A percentile compares a stretch with the other conserved stretches of the same genome.
phyloP scores from a whole-genome alignment of 108 stramenopile genomes.

The Nannochloropsis gaditana region DNA sequence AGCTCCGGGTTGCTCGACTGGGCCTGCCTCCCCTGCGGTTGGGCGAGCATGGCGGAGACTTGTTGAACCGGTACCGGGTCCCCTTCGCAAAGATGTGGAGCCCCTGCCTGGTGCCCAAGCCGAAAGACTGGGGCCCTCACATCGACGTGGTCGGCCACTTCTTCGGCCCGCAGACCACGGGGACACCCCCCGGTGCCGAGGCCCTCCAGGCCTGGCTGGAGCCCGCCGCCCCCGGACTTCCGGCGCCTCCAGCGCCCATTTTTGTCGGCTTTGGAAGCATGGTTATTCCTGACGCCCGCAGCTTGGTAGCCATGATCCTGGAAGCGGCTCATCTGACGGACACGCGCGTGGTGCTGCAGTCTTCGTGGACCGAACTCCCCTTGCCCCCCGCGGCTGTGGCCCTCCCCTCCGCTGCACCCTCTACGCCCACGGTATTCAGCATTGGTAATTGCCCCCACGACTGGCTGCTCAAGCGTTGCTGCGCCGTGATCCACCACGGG shows the following conservation, averaged over 20 bases:
- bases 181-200: background rate
- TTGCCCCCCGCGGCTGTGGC: background rate
- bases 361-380: conserved; percentile 28
- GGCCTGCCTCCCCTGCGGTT: conserved; percentile 27
- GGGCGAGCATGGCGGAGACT: conserved; percentile 38
- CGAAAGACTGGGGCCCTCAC: conserved; percentile 73
- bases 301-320: conserved; percentile 23
- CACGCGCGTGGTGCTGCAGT: conserved; percentile 23
- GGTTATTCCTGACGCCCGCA: conserved; percentile 13
- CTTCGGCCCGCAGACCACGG: background rate
- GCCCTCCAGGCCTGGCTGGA: background rate
- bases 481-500: conserved; percentile 43
- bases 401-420: background rate
- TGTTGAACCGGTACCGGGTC: conserved; percentile 50
- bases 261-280: conserved; percentile 42
- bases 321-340: conserved; percentile 28
- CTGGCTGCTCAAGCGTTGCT: conserved; percentile 34
- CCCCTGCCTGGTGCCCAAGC: conserved; percentile 69
- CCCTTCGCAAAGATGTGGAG: conserved; percentile 75
- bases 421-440: background rate
- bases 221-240: background rate
- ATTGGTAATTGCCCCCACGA: conserved; percentile 30
- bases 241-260: background rate
- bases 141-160: conserved; percentile 63
- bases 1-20: conserved; percentile 32